These are phyloP conservation scores for Stagonosporopsis vannaccii DNA, from an alignment of 2,329 filamentous ascomycete species.

Conservation along the genomic window DNA sequence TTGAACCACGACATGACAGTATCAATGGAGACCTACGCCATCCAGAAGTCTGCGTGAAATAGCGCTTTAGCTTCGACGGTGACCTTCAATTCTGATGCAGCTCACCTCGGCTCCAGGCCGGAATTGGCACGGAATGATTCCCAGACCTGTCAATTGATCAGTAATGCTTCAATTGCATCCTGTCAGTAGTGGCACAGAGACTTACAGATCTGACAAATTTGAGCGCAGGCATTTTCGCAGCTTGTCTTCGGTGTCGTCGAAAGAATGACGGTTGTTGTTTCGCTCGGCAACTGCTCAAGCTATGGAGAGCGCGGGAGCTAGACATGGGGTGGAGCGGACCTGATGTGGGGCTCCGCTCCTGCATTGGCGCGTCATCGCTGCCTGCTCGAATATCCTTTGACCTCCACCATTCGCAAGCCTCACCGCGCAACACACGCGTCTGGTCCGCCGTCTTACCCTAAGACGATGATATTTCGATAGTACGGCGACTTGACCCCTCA, in stretches of 20 bases:
- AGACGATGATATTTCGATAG: conserved; percentile 46
- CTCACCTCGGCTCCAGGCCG: conserved; percentile 85
- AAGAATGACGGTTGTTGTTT: conserved; percentile 33
- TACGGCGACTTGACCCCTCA: conserved; percentile 31
- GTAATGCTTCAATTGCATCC: not conserved
- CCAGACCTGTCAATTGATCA: conserved; percentile 68
- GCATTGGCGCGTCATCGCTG: conserved; percentile 31
- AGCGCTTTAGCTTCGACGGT: not conserved
- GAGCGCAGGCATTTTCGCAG: conserved; percentile 53
- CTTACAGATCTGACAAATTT: conserved; percentile 71
- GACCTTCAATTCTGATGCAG: not conserved
- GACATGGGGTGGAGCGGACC: conserved; percentile 29
- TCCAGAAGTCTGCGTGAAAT: conserved; percentile 49
- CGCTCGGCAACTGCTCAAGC: conserved; percentile 29
- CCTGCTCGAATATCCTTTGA: not conserved
- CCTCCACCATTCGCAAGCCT: conserved; percentile 22
- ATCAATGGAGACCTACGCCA: conserved; percentile 34
- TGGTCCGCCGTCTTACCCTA: conserved; percentile 9
- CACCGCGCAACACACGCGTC: conserved; percentile 26
- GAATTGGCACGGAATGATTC: conserved; percentile 86
- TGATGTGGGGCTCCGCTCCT: conserved; percentile 22
- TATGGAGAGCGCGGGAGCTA: conserved; percentile 23
- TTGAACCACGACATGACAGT: not conserved
- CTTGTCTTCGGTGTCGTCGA: conserved; percentile 4
- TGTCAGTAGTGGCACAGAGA: conserved; percentile 4